These are phyloP conservation scores for Sergeia podlipaevii DNA, from an alignment of 208 protist genomes.

Conservation along the genomic window DNA sequence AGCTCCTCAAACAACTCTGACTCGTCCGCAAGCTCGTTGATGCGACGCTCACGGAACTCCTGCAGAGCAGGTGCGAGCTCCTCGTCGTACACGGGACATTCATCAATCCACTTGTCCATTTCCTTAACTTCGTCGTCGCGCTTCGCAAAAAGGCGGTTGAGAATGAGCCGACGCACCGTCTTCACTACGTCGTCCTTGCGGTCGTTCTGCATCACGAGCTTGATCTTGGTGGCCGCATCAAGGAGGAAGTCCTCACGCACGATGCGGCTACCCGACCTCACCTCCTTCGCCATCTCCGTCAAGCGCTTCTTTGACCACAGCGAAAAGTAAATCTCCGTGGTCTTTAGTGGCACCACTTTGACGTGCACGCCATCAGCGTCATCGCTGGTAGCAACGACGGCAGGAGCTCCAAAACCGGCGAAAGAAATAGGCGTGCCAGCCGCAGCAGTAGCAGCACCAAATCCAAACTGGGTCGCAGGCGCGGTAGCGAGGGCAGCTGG, in stretches of 20 bases:
- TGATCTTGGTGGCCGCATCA: conserved; percentile 28
- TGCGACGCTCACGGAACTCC: conserved; percentile 59
- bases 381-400: background rate
- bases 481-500: background rate
- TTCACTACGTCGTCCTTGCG: conserved; percentile 55
- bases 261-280: conserved; percentile 80
- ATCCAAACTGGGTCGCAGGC: conserved; percentile 18
- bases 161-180: conserved; percentile 40
- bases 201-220: conserved; percentile 89
- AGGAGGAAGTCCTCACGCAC: conserved; percentile 63
- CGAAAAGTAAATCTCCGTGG: conserved; percentile 66
- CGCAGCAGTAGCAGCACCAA: conserved; percentile 12
- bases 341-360: conserved; percentile 39
- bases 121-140: conserved; percentile 30
- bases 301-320: conserved; percentile 73
- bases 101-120: conserved; percentile 68
- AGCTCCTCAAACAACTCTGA: conserved; percentile 52
- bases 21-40: conserved; percentile 52
- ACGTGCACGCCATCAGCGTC: conserved; percentile 9
- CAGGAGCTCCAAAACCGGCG: conserved; percentile 13
- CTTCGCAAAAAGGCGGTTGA: conserved; percentile 82
- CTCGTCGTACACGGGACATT: conserved; percentile 78
- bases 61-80: conserved; percentile 51
- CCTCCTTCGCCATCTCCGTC: conserved; percentile 48
- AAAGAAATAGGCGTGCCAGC: conserved; percentile 1